phyloP scores from a whole-genome alignment of 225 moss, liverwort and hornwort species.

The Pseudisothecium myosuroides region DNA sequence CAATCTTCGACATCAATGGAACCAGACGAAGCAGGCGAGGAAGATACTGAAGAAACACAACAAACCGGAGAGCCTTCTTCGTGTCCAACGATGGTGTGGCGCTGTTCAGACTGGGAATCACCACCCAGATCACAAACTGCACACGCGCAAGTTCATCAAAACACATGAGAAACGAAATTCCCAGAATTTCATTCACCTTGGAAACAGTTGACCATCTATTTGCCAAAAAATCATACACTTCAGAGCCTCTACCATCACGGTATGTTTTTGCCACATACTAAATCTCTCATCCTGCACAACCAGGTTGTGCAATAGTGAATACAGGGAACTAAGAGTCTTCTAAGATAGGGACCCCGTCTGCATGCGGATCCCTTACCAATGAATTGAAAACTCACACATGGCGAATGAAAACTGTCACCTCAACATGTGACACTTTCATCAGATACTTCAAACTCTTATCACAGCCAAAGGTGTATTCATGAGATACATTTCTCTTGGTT shows the following conservation, averaged over 20 bases:
- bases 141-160: not conserved
- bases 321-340: not conserved
- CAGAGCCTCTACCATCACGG: not conserved
- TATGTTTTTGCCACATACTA: not conserved
- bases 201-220: not conserved
- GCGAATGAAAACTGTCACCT: not conserved
- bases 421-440: not conserved
- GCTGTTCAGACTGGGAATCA: conserved; percentile 31
- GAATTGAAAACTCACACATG: too few species aligned
- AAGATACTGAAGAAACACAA: conserved; percentile 53
- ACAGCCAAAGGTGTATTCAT: not conserved
- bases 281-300: not conserved
- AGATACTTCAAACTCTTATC: not conserved
- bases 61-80: conserved; percentile 28
- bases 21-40: conserved; percentile 46
- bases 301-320: not conserved
- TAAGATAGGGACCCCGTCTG: not conserved
- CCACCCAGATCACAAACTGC: conserved; percentile 51
- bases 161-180: not conserved
- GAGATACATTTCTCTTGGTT: not conserved
- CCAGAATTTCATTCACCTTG: not conserved
- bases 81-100: conserved; percentile 15
- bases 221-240: not conserved
- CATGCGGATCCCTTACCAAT: too few species aligned
- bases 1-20: conserved; percentile 43